These are phyloP conservation scores for Aureococcus anophagefferens DNA, from an alignment of 108 stramenopile genomes.

Conservation along the genomic window DNA sequence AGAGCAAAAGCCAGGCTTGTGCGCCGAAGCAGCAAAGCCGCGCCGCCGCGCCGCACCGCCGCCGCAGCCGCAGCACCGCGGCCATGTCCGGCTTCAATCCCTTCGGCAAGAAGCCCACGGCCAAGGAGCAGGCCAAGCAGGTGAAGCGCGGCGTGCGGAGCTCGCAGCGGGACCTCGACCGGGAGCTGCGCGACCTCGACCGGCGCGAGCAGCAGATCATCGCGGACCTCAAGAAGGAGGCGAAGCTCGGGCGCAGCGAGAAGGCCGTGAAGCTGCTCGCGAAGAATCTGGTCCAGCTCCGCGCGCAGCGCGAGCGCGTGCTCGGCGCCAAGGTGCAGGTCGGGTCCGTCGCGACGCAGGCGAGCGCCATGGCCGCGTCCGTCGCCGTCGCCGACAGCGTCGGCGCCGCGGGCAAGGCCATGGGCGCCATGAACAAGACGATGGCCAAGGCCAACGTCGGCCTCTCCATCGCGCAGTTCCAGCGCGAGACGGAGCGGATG, in stretches of 20 bases:
- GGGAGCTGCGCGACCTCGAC: constrained; percentile 2
- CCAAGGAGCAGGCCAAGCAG: neutral
- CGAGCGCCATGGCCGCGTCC: constrained; percentile 8
- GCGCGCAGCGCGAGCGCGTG: neutral
- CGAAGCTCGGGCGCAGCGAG: neutral
- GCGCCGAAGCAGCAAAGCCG: too few relatives aligned
- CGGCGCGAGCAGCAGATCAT: constrained; percentile 6
- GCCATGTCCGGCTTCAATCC: too few relatives aligned
- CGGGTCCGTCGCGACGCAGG: constrained; percentile 10
- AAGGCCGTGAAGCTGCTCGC: neutral
- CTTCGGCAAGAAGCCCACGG: neutral
- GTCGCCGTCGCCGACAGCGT: neutral
- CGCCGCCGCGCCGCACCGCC: too few relatives aligned
- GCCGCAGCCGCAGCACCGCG: too few relatives aligned
- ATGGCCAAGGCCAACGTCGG: constrained; percentile 9
- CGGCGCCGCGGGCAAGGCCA: neutral
- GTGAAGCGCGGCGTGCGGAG: neutral
- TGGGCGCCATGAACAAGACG: neutral
- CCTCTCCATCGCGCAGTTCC: constrained; percentile 8
- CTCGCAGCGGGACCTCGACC: constrained; percentile 5
- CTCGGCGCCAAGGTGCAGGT: neutral
- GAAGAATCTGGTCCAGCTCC: constrained; percentile 19
- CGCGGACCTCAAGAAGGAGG: constrained; percentile 16
- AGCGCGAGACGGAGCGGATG: constrained; percentile 1
- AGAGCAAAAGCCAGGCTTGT: too few relatives aligned